phyloP scores from a whole-genome alignment of 176 grass and related monocot genomes.

The Avena insularis region DNA sequence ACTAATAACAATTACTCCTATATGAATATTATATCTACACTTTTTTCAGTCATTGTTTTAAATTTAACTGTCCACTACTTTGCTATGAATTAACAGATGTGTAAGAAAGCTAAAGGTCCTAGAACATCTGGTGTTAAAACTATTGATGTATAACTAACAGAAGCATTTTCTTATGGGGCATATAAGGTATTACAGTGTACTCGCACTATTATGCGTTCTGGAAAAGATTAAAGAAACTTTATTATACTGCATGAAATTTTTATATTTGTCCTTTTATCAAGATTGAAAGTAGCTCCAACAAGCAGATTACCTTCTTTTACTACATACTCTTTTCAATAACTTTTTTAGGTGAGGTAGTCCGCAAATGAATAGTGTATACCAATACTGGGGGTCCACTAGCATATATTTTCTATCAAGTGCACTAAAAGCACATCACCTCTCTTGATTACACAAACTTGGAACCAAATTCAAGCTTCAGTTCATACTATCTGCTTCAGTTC shows the following conservation, averaged over 20 bases:
- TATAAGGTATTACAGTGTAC: background rate
- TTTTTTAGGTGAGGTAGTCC: background rate
- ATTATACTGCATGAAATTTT: background rate
- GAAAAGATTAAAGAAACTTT: background rate
- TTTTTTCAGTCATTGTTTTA: background rate
- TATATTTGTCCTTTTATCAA: background rate
- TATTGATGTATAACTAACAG: background rate
- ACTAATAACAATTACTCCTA: background rate
- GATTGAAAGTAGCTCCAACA: background rate
- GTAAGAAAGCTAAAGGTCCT: background rate
- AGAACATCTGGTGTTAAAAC: background rate
- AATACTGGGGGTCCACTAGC: background rate
- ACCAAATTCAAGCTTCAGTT: slow-evolving; percentile 21
- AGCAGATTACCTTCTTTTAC: background rate
- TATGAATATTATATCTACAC: background rate
- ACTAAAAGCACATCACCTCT: slow-evolving; percentile 16
- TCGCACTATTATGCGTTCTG: background rate
- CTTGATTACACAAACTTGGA: slow-evolving; percentile 24
- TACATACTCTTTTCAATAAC: background rate
- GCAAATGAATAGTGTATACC: background rate
- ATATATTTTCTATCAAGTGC: slow-evolving; percentile 6
- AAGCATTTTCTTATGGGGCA: background rate
- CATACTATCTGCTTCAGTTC: slow-evolving; percentile 25
- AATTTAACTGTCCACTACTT: background rate
- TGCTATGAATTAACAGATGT: slow-evolving; percentile 12